These are phyloP conservation scores for Trametes meyenii DNA, from an alignment of 768 basidiomycete genomes.

Conservation along the genomic window DNA sequence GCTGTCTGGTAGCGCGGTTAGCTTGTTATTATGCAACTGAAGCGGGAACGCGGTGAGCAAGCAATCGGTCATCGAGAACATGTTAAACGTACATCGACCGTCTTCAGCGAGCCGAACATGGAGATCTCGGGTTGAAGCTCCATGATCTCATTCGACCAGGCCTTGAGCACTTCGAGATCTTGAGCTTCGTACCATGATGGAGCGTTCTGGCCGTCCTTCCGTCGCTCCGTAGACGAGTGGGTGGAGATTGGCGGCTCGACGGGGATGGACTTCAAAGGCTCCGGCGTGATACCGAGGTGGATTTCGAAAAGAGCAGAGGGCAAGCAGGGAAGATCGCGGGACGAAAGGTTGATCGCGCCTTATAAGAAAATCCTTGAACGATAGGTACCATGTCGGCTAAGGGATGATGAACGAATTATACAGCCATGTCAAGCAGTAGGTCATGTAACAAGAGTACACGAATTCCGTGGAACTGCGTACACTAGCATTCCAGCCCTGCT, in stretches of 20 bases:
- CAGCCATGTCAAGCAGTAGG: conserved; percentile 19
- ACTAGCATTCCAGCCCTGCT: background rate
- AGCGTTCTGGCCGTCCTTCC: conserved; percentile 45
- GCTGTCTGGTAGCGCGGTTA: conserved; percentile 60
- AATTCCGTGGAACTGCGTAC: background rate
- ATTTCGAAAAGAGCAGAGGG: conserved; percentile 81
- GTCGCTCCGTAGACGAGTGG: conserved; percentile 27
- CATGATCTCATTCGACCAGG: conserved; percentile 77
- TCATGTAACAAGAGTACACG: background rate
- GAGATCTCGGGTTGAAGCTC: conserved; percentile 84
- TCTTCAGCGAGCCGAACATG: conserved; percentile 81
- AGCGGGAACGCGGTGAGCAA: conserved; percentile 8
- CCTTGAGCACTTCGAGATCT: conserved; percentile 75
- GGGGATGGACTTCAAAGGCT: conserved; percentile 64
- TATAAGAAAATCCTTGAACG: conserved; percentile 30
- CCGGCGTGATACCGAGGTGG: conserved; percentile 75
- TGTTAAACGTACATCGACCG: conserved; percentile 63
- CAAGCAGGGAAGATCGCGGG: conserved; percentile 70
- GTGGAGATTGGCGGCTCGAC: conserved; percentile 59
- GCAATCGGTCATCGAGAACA: background rate
- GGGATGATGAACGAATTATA: conserved; percentile 33
- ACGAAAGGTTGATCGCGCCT: conserved; percentile 78
- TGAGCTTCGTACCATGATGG: conserved; percentile 84
- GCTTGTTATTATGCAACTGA: conserved; percentile 77
- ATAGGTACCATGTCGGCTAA: conserved; percentile 52